Base-by-base conservation (phyloP, 2,329 filamentous ascomycete species). In the Aurifilum marmelostoma region DNA sequence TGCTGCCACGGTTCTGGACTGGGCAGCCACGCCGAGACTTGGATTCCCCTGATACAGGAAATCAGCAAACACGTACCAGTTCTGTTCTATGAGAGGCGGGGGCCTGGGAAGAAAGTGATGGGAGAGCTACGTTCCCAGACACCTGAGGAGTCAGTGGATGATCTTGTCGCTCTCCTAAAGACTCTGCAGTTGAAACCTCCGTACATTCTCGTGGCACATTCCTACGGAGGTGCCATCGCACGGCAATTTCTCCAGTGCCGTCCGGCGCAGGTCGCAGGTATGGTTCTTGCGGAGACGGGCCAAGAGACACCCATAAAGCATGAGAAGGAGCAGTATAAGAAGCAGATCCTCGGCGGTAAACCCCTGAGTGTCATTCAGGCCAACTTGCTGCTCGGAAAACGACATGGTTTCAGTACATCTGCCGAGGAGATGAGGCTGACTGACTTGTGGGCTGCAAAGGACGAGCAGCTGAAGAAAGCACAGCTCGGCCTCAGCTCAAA, bases 391-490 rank as follows among this genome's bases (percentile, higher is more conserved):
- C 24, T 47, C 9, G 24, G 21, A 16, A 43, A 7, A 27, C 14
- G 11, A 3, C 16, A 9, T 60, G 50, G 6, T 9, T 4, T 8
- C 8, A n/a, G 8, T 16, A 6, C 24, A 3, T 43, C 64, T 11
- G 16, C n/a, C 6, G 52, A 56, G 11, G 52, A 37, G 9, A 4
- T 27, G 64, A 43, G 43, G 21, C 24, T 66, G 34, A 39, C 16
- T 37, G 18, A 21, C 6, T 7, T 21, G 39, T 66, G 64, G 64
- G 52, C 52, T 0, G 37, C 29, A 12, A 54, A 66, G 54, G 64
- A 66, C 52, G 64, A 66, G 64, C 52, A 54, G 64, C 32, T 66
- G 37, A 66, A 66, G 54, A 66, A 32, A 32, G 64, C 64, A 4
- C 64, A 66, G 64, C 37, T 59, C 12, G 52, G 43, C 24, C 39